phyloP scores from a whole-genome alignment of 164 flowering plant species.

The Nymphaea thermarum region DNA sequence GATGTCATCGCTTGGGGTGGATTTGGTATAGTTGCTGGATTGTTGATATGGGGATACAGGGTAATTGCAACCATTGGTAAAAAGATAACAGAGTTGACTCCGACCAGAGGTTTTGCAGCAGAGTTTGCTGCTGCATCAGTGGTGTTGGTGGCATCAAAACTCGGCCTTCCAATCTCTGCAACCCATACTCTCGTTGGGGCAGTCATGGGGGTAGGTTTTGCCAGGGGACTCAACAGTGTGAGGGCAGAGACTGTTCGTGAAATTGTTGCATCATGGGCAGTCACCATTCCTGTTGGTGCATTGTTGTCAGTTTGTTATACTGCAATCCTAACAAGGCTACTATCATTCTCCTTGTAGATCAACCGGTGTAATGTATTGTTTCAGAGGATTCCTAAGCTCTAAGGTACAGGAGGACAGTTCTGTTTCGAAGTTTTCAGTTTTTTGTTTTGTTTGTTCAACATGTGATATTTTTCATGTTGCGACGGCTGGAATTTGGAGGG shows the following conservation, averaged over 20 bases:
- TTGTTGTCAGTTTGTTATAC: constrained; percentile 66
- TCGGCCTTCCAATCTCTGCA: constrained; percentile 93
- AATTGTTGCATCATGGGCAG: constrained; percentile 84
- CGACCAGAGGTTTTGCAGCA: constrained; percentile 95
- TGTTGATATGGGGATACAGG: constrained; percentile 91
- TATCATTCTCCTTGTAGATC: constrained; percentile 35
- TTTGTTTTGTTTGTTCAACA: no score
- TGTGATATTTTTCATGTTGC: no score
- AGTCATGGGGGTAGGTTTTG: constrained; percentile 98
- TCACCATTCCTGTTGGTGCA: constrained; percentile 88
- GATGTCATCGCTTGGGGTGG: constrained; percentile 99
- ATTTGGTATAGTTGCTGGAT: constrained; percentile 94
- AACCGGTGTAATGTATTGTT: no score
- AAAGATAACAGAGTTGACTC: constrained; percentile 94
- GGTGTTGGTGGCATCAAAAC: constrained; percentile 81
- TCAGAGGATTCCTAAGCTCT: no score
- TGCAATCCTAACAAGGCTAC: constrained; percentile 60
- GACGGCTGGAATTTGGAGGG: no score
- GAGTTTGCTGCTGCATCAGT: constrained; percentile 99
- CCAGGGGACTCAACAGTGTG: constrained; percentile 89
- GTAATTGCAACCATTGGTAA: constrained; percentile 97
- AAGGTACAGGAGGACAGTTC: no score
- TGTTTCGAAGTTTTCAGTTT: no score
- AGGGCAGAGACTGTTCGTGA: constrained; percentile 89
- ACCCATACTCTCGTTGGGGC: constrained; percentile 98